Base-by-base conservation (phyloP, 202 grass and related monocot species). In the Eragrostis tef region DNA sequence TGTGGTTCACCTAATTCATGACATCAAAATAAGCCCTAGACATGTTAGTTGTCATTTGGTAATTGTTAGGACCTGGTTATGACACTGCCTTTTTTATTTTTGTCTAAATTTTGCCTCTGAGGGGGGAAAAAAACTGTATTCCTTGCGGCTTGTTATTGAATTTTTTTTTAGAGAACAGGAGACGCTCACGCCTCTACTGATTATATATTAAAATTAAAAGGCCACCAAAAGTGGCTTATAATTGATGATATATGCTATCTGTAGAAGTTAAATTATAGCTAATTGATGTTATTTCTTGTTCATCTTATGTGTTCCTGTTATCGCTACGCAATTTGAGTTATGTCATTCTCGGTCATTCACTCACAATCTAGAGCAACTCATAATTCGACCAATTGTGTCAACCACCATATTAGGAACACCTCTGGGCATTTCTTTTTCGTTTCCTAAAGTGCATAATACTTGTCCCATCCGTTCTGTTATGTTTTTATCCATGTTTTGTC, bases 281-380 rank as follows among this genome's bases (percentile, higher is more conserved):
- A 11, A 13, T 72, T 57, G 10, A 20, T 81, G 42, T 29, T 45
- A 36, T 71, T 81, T 46, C 41, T 50, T 69, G 9, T 42, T 59
- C 15, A 46, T 80, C 11, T 67, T 46, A 1, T 51, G 11, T 48
- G 47, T 16, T 60, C 7, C 0, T 25, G 6, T 68, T 50, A 7
- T 73, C n/a, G n/a, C 49, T 36, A 24, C 5, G 31, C n/a, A 27
- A 15, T 81, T 66, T 12, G 5, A 14, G 22, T 11, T 66, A 61
- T 60, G 14, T 16, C 29, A n/a, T 60, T 20, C 77, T 67, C 27
- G 67, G 19, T 71, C 29, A 31, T 31, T 31, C 29, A 31, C 3
- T 63, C 39, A 26, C 21, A 26, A 67, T 64, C 57, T 41, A 79
- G 22, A 24, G 49, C 13, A 60, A 48, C 73, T 2, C 59, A 67